Evolutionary conservation across 2,329 filamentous ascomycete species (phyloP).

Genomic region (Ceratocystiopsis minuta): DNA sequence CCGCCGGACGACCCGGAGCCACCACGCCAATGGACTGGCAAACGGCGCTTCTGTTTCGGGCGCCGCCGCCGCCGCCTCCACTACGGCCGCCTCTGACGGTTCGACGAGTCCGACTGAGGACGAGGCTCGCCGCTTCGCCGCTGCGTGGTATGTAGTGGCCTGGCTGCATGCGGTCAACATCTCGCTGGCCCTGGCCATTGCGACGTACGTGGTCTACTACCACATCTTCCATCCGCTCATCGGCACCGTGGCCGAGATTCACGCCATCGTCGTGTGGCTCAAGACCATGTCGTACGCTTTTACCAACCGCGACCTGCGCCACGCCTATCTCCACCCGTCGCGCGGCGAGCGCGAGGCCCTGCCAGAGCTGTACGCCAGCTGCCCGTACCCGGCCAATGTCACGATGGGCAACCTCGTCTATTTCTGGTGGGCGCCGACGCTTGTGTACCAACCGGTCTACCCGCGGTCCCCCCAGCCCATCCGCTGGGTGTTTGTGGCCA

Average conservation of each 20-base stretch:
- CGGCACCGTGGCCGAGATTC: constrained; percentile 74
- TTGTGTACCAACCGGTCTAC: constrained; percentile 94
- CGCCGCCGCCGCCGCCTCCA: constrained; percentile 19
- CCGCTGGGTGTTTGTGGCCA: constrained; percentile 74
- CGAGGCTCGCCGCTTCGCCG: constrained; percentile 47
- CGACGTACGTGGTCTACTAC: constrained; percentile 76
- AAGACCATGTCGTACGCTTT: constrained; percentile 94
- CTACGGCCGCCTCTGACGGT: constrained; percentile 14
- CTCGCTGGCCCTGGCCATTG: constrained; percentile 59
- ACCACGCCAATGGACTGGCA: not conserved
- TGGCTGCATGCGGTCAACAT: constrained; percentile 71
- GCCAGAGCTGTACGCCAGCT: constrained; percentile 64
- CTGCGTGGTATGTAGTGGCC: constrained; percentile 65
- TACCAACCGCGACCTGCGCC: constrained; percentile 86
- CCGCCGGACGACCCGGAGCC: constrained; percentile 28
- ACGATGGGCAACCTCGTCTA: constrained; percentile 76
- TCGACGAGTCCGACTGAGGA: constrained; percentile 38
- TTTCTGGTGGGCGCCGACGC: constrained; percentile 95
- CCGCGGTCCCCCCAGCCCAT: constrained; percentile 58
- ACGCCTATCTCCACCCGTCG: constrained; percentile 67
- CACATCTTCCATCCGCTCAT: constrained; percentile 85
- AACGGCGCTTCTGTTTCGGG: not conserved
- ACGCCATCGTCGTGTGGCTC: constrained; percentile 88
- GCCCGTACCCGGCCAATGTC: constrained; percentile 82
- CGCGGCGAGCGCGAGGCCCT: constrained; percentile 48